Evolutionary conservation across 305 asterid genomes (phyloP), one percentile per base, ranked within the genome.

Genomic region (Nicotiana rustica): DNA sequence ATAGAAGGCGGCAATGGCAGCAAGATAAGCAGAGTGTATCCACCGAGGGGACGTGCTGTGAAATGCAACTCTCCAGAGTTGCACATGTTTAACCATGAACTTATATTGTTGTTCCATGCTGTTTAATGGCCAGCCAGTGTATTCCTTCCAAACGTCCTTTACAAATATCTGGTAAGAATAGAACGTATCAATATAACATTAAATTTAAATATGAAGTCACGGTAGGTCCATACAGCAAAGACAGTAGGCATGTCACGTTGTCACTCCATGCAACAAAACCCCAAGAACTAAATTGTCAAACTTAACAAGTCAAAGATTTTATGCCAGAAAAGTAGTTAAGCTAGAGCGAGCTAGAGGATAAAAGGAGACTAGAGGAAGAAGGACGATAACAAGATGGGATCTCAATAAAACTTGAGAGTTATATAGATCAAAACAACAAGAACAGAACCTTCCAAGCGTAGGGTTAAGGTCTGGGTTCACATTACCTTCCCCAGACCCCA

Each of bases 141-240:
- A 91, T 85, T 96, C 99, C 86, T 96, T 96, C 99, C 98, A 94
- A 79, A 96, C 98, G 88, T 96, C 99, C 89, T 94, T 96, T 55
- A 96, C 94, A 13, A 91, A 83, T 47, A 96, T 83, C 99, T 96
- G 89, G 7, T 55, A 86, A 29, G 9, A 15, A 52, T 29, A 6
- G 14, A 55, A 52, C 66, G 29, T 19, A 55, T 75, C 49, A 52
- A 52, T 3, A 52, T 2, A 4, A 75, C 49, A 52, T 29, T 75
- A 14, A 52, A 25, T 8, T 0, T 8, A 75, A 52, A 8, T 49
- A 75, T 75, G 65, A 75, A 49, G 64, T 56, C 6, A 2, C 9
- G 18, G 41, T 25, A 49, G 6, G 1, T 25, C 21, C 2, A 41
- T 41, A 7, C 21, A n/a, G 2, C n/a, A 57, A 57, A n/a, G 64